Evolutionary conservation across 2,329 filamentous ascomycete genomes (phyloP).

Genomic region (Zasmidium citrigriseum): DNA sequence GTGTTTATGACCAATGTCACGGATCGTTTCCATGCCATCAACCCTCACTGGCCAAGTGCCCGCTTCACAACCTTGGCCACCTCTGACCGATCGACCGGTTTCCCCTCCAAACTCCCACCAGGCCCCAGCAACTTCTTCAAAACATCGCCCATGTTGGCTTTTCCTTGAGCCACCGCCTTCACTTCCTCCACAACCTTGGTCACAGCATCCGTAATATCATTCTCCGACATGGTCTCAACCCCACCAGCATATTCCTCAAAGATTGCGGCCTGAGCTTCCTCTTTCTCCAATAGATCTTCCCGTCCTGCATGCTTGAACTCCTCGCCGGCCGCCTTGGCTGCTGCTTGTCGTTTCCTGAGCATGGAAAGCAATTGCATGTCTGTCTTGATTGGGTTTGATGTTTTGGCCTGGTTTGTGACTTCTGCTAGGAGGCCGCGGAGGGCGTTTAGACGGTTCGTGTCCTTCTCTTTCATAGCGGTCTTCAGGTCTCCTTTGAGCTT

Average conservation of each 20-base stretch:
- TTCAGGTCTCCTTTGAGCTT: constrained; percentile 51
- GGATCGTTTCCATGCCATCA: not conserved
- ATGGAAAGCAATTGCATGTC: constrained; percentile 70
- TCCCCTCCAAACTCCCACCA: constrained; percentile 60
- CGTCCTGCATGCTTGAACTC: constrained; percentile 67
- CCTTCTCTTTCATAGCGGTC: constrained; percentile 50
- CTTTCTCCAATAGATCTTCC: constrained; percentile 69
- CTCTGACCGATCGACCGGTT: constrained; percentile 63
- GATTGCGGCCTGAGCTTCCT: constrained; percentile 65
- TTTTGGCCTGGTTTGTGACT: constrained; percentile 76
- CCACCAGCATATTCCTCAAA: constrained; percentile 65
- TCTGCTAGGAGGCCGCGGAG: constrained; percentile 69
- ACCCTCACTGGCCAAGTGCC: constrained; percentile 22
- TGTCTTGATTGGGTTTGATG: constrained; percentile 65
- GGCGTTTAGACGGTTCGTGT: constrained; percentile 63
- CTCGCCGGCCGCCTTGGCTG: constrained; percentile 58
- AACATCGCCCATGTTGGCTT: constrained; percentile 59
- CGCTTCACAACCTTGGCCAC: constrained; percentile 63
- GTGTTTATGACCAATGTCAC: not conserved
- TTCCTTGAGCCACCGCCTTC: constrained; percentile 45
- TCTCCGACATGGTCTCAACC: constrained; percentile 59
- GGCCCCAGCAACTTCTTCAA: constrained; percentile 61
- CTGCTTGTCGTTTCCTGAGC: constrained; percentile 64
- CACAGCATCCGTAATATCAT: constrained; percentile 60
- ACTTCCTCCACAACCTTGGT: constrained; percentile 54